phyloP scores from a whole-genome alignment of 2,329 filamentous ascomycete species.

The Cytospora paraplurivora region DNA sequence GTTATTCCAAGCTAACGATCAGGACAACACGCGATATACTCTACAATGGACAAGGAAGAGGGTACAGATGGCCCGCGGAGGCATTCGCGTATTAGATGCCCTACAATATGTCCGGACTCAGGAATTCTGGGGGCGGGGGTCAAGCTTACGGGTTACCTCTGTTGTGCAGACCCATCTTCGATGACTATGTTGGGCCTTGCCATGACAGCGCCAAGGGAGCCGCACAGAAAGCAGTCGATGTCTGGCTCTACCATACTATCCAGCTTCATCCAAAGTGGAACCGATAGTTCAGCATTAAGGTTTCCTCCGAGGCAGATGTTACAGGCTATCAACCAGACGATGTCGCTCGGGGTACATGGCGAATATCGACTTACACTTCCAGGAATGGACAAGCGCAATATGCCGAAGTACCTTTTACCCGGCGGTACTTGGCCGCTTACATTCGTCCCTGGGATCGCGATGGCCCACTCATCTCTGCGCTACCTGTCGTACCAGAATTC shows the following conservation, averaged over 20 bases:
- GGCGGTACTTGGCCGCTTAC: constrained; percentile 21
- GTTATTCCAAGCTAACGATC: neutral
- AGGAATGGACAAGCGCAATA: constrained; percentile 22
- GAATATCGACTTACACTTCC: constrained; percentile 19
- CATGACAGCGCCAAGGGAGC: neutral
- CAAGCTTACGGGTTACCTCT: neutral
- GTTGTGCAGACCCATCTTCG: constrained; percentile 1
- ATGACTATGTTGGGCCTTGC: neutral
- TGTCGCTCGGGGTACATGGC: neutral
- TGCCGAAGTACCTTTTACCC: constrained; percentile 22
- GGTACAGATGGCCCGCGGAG: too few relatives aligned
- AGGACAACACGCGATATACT: neutral
- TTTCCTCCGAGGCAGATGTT: too few relatives aligned
- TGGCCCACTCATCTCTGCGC: constrained; percentile 20
- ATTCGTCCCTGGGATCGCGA: constrained; percentile 25
- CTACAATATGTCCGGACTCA: neutral
- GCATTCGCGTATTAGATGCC: neutral
- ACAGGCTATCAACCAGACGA: neutral
- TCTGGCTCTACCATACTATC: neutral
- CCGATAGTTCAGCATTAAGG: too few relatives aligned
- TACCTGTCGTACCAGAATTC: constrained; percentile 16
- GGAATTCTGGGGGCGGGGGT: neutral
- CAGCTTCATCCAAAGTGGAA: neutral
- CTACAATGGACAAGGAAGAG: neutral
- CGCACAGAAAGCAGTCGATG: neutral